phyloP scores from a whole-genome alignment of 306 rosid genomes.

The Biancaea sappan region DNA sequence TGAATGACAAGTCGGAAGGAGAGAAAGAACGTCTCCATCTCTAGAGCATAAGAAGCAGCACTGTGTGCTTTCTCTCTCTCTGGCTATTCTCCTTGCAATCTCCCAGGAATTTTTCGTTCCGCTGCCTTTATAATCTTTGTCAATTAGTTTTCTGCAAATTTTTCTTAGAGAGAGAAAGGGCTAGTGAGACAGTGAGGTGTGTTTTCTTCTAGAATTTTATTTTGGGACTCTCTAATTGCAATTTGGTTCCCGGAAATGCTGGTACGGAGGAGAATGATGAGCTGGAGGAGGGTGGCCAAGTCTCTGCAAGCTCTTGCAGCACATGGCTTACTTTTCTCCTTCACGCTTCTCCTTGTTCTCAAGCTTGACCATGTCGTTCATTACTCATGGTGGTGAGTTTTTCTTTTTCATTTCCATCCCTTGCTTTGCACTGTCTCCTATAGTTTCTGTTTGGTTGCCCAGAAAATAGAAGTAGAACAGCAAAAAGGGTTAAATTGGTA shows the following conservation, averaged over 20 bases:
- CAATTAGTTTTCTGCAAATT: not conserved
- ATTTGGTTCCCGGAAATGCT: conserved; percentile 45
- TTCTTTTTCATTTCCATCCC: not conserved
- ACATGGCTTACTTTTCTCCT: conserved; percentile 69
- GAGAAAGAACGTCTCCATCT: not conserved
- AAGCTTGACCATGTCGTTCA: conserved; percentile 58
- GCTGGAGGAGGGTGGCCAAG: conserved; percentile 80
- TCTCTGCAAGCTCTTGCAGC: conserved; percentile 67
- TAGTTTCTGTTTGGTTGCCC: conserved; percentile 17
- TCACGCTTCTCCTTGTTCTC: conserved; percentile 68
- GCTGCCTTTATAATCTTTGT: not conserved
- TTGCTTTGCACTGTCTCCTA: not conserved
- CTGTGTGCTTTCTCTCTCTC: conserved; percentile 15
- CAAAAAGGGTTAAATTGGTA: not conserved
- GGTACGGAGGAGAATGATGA: conserved; percentile 65
- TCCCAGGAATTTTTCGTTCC: conserved; percentile 39
- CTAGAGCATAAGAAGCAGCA: not conserved
- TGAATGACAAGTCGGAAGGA: conserved; percentile 40
- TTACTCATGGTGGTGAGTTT: conserved; percentile 78
- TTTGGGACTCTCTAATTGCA: not conserved
- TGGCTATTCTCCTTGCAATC: conserved; percentile 36
- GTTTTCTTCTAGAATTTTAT: not conserved
- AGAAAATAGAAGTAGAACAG: conserved; percentile 9
- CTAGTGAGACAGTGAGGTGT: not conserved
- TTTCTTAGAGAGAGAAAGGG: not conserved